phyloP scores from a whole-genome alignment of 179 eudicot species.

The Pouteria campechiana region DNA sequence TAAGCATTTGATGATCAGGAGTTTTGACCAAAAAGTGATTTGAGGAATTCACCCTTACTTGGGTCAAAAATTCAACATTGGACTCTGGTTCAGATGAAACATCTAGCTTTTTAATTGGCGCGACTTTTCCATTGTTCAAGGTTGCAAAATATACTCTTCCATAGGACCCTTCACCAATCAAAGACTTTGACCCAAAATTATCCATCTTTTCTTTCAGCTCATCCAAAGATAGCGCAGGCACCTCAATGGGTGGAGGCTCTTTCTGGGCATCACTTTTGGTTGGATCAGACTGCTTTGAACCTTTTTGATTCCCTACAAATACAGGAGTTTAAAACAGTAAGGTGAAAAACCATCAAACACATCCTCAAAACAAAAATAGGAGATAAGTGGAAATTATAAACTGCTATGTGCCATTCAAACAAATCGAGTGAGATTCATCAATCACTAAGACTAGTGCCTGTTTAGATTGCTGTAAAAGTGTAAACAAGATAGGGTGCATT shows the following conservation, averaged over 20 bases:
- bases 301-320: slow-evolving; percentile 24
- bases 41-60: no score
- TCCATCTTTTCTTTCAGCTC: slow-evolving; percentile 46
- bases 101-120: slow-evolving; percentile 54
- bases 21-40: no score
- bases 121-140: slow-evolving; percentile 35
- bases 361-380: not conserved
- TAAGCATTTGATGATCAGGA: no score
- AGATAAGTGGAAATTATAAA: not conserved
- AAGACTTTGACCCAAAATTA: slow-evolving; percentile 46
- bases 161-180: slow-evolving; percentile 66
- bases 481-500: no score
- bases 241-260: slow-evolving; percentile 32
- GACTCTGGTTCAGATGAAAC: slow-evolving; percentile 41
- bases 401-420: not conserved
- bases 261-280: slow-evolving; percentile 37
- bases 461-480: not conserved
- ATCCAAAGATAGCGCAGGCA: slow-evolving; percentile 36
- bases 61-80: slow-evolving; percentile 41
- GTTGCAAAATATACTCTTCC: slow-evolving; percentile 53
- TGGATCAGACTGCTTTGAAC: slow-evolving; percentile 23
- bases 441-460: no score
- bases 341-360: not conserved
- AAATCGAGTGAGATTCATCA: not conserved
- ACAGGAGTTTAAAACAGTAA: not conserved